These are phyloP conservation scores for Camillea tinctor DNA, from an alignment of 2,329 filamentous ascomycete species.

Conservation along the genomic window DNA sequence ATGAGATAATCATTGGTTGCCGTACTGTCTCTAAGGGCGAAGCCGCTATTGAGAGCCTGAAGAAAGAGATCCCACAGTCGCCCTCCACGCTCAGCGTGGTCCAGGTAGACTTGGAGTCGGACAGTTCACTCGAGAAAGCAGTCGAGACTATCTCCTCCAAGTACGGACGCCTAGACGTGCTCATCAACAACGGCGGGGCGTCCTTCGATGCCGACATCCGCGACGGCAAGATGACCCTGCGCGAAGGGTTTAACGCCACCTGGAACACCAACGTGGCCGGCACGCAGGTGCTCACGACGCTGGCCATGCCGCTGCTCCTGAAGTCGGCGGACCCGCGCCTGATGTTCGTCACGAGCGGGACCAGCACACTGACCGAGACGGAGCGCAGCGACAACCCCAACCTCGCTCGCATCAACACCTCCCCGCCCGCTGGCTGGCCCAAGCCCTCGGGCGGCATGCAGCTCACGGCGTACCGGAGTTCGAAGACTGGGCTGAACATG, in stretches of 20 bases:
- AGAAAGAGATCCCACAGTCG: slow-evolving; percentile 36
- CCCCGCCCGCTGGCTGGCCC: slow-evolving; percentile 38
- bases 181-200: slow-evolving; percentile 51
- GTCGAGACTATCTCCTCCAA: slow-evolving; percentile 36
- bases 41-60: slow-evolving; percentile 37
- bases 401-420: slow-evolving; percentile 18
- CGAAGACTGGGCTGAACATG: slow-evolving; percentile 49
- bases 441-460: slow-evolving; percentile 27
- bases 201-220: slow-evolving; percentile 35
- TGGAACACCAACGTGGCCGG: slow-evolving; percentile 45
- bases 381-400: slow-evolving; percentile 19
- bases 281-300: slow-evolving; percentile 36
- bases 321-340: slow-evolving; percentile 43
- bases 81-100: slow-evolving; percentile 39
- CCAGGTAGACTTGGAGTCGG: slow-evolving; percentile 47
- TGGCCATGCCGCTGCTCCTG: slow-evolving; percentile 41
- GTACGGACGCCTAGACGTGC: slow-evolving; percentile 41
- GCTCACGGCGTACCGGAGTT: slow-evolving; percentile 35
- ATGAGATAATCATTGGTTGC: slow-evolving; percentile 49
- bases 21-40: slow-evolving; percentile 46
- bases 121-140: slow-evolving; percentile 44
- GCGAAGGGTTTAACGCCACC: slow-evolving; percentile 40
- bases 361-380: slow-evolving; percentile 34
- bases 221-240: slow-evolving; percentile 28
- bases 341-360: slow-evolving; percentile 47